Percentiles rank a stretch among this genome's conserved stretches.
Evolutionary conservation across 495 filamentous ascomycete genomes (phyloP).

Genomic region (Amniculicola lignicola): DNA sequence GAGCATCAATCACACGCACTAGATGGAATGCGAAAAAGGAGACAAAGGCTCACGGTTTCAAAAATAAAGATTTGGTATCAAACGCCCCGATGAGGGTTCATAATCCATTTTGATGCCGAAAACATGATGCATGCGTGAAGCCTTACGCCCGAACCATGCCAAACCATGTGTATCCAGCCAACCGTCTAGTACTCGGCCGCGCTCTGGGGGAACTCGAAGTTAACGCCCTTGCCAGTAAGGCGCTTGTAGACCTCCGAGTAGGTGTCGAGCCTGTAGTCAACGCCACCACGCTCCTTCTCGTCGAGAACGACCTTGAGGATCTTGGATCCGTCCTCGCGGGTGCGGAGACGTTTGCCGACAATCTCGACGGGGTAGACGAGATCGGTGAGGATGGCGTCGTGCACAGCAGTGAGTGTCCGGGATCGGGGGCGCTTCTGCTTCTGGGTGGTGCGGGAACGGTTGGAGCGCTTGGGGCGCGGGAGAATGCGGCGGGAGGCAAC

Average conservation of each 20-base stretch:
- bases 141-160: constrained; percentile 22
- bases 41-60: neutral
- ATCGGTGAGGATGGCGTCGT: constrained; percentile 92
- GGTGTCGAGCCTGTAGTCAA: constrained; percentile 97
- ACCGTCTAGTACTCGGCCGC: constrained; percentile 72
- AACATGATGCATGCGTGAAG: constrained; percentile 26
- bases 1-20: neutral
- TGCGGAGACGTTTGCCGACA: constrained; percentile 94
- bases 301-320: constrained; percentile 96
- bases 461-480: constrained; percentile 92
- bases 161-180: constrained; percentile 7
- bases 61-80: constrained; percentile 16
- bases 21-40: neutral
- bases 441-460: constrained; percentile 85
- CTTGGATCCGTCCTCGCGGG: constrained; percentile 96
- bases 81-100: constrained; percentile 7
- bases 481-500: constrained; percentile 98
- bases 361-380: constrained; percentile 99
- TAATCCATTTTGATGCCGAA: constrained; percentile 27
- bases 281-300: constrained; percentile 98
- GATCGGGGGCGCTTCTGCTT: constrained; percentile 98
- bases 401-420: constrained; percentile 93
- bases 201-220: constrained; percentile 95
- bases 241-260: constrained; percentile 98
- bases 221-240: constrained; percentile 87